Base-by-base conservation (phyloP, 345 rosid species). In the Iberis pinnata region DNA sequence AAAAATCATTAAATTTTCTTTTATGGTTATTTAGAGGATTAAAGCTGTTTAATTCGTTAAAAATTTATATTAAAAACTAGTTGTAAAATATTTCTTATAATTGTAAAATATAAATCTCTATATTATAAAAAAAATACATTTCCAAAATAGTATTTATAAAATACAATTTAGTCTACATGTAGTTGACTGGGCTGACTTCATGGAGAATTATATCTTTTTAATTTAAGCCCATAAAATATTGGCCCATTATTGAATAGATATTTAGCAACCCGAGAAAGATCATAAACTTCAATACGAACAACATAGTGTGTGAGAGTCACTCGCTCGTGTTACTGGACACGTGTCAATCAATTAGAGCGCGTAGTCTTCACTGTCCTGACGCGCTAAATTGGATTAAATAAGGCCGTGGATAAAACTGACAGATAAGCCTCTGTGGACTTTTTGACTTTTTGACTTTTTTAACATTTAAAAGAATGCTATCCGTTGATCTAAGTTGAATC, bases 371-470 rank as follows among this genome's bases (percentile, higher is more conserved):
- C 58, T 13, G 25, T 0, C 29, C 3, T 12, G 0, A n/a, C 15
- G 11, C 36, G 49, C 5, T 8, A 25, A 44, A n/a, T 27, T 12
- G 36, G 13, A 2, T 15, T 8, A n/a, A n/a, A 42, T 0, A 18
- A 49, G 33, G 18, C 11, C 15, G 8, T 12, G 5, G 58, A 61
- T 22, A 33, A 43, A 8, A 22, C 18, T 18, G 60, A 53, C 60
- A 53, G 41, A 53, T 53, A 37, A 63, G 67, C 32, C 43, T 33
- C 59, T 32, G 10, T 31, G 19, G 43, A 46, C 18, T 58, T 46
- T 12, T n/a, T n/a, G n/a, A n/a, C n/a, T n/a, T n/a, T n/a, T n/a
- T n/a, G n/a, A 9, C n/a, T 15, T 18, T n/a, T 56, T 18, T 18
- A 29, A 9, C 7, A 22, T 35, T 9, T 11, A 6, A 14, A 37